phyloP scores from a whole-genome alignment of 176 grass and related monocot genomes.

The Poa annua region DNA sequence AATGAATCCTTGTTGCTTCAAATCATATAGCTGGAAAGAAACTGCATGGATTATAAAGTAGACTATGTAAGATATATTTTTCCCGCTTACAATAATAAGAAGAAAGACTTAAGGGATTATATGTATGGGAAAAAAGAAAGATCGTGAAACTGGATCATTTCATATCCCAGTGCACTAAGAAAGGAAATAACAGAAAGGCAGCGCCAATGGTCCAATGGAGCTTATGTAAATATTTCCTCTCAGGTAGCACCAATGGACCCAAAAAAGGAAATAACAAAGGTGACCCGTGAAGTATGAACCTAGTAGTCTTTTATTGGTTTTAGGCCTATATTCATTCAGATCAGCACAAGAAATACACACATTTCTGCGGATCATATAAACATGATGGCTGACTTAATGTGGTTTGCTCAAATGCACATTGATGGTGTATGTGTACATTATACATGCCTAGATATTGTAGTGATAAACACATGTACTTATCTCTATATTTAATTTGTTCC shows the following conservation, averaged over 20 bases:
- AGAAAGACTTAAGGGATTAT: not conserved
- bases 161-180: not conserved
- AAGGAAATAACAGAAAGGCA: not conserved
- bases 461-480: not conserved
- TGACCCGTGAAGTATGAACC: not conserved
- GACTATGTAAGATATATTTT: conserved; percentile 9
- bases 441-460: not conserved
- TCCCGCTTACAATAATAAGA: conserved; percentile 19
- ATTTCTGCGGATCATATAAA: not conserved
- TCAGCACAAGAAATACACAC: not conserved
- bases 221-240: not conserved
- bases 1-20: conserved; percentile 98
- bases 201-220: not conserved
- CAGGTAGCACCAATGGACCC: not conserved
- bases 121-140: not conserved
- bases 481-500: not conserved
- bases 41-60: conserved; percentile 53
- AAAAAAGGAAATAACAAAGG: not conserved
- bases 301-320: not conserved
- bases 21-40: conserved; percentile 96
- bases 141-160: not conserved
- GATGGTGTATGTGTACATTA: not conserved
- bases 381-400: conserved; percentile 9
- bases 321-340: not conserved
- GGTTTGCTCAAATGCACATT: not conserved